Conservation (phyloP, 495 filamentous ascomycete genomes). For the Cenococcum geophilum region DNA sequence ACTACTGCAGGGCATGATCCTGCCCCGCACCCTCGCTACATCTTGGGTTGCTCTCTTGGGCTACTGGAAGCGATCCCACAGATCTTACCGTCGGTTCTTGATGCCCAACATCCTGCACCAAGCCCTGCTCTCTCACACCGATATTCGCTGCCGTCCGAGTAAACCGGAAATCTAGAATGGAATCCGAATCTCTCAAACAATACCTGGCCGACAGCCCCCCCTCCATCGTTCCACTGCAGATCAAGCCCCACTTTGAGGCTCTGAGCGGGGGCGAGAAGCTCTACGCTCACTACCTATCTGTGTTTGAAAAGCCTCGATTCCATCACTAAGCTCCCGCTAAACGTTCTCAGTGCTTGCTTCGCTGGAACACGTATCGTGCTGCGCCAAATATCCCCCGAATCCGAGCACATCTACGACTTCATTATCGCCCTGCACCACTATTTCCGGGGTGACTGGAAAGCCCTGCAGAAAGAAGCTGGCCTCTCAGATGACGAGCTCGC, state of each 20-base stretch:
- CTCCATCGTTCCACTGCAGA: constrained; percentile 72
- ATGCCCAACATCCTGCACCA: no score
- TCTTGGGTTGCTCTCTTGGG: no score
- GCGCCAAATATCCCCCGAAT: constrained; percentile 85
- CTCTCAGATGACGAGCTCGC: constrained; percentile 63
- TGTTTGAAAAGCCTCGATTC: constrained; percentile 44
- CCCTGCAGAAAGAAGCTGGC: constrained; percentile 60
- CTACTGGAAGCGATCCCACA: no score
- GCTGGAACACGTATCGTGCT: constrained; percentile 78
- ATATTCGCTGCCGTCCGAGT: neutral
- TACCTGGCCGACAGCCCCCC: constrained; percentile 89
- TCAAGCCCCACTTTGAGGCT: constrained; percentile 84
- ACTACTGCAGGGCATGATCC: no score
- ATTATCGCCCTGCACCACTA: constrained; percentile 71
- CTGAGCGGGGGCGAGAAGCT: constrained; percentile 68
- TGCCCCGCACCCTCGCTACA: no score
- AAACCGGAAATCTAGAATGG: constrained; percentile 33
- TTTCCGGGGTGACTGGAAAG: constrained; percentile 72
- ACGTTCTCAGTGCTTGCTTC: constrained; percentile 63
- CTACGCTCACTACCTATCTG: constrained; percentile 90
- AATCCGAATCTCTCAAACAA: constrained; percentile 51
- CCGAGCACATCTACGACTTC: constrained; percentile 84
- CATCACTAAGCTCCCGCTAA: constrained; percentile 5
- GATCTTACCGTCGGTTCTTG: no score
- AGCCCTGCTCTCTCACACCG: neutral